A percentile compares a stretch with the other conserved stretches of the same genome.
phyloP scores from a whole-genome alignment of 1,284 basidiomycete species.

The Porodaedalea pini region DNA sequence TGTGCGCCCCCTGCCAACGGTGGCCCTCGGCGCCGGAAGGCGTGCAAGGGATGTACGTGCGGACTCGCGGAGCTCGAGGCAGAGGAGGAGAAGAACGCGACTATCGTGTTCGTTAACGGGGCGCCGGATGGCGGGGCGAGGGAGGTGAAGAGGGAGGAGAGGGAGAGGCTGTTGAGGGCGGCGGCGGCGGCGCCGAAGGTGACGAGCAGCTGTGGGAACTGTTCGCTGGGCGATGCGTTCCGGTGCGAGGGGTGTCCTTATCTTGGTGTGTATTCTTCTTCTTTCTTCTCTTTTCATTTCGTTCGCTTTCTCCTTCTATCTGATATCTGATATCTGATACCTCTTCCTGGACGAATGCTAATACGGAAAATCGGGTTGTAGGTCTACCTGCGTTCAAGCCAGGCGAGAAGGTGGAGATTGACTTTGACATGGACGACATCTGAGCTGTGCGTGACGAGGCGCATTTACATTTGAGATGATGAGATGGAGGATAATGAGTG shows the following conservation, averaged over 20 bases:
- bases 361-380: slow-evolving; percentile 22
- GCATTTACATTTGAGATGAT: neutral
- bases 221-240: slow-evolving; percentile 98
- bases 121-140: slow-evolving; percentile 37
- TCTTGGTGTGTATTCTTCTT: slow-evolving; percentile 61
- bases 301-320: neutral
- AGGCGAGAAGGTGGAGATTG: slow-evolving; percentile 93
- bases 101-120: slow-evolving; percentile 60
- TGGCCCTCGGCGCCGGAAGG: slow-evolving; percentile 70
- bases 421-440: slow-evolving; percentile 84
- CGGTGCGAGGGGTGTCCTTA: slow-evolving; percentile 95
- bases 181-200: slow-evolving; percentile 74
- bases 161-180: slow-evolving; percentile 57
- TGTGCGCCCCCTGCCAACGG: slow-evolving; percentile 57
- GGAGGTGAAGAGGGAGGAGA: slow-evolving; percentile 57
- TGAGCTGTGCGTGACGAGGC: slow-evolving; percentile 33
- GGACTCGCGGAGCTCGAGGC: slow-evolving; percentile 90
- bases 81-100: slow-evolving; percentile 53
- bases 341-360: neutral
- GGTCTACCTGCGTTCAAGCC: slow-evolving; percentile 98
- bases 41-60: slow-evolving; percentile 93
- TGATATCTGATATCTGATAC: neutral
- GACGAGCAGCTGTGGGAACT: slow-evolving; percentile 96
- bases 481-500: neutral
- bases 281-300: slow-evolving; percentile 27